Base-by-base conservation (phyloP, 2,329 filamentous ascomycete genomes). In the Stromatinia cepivora region DNA sequence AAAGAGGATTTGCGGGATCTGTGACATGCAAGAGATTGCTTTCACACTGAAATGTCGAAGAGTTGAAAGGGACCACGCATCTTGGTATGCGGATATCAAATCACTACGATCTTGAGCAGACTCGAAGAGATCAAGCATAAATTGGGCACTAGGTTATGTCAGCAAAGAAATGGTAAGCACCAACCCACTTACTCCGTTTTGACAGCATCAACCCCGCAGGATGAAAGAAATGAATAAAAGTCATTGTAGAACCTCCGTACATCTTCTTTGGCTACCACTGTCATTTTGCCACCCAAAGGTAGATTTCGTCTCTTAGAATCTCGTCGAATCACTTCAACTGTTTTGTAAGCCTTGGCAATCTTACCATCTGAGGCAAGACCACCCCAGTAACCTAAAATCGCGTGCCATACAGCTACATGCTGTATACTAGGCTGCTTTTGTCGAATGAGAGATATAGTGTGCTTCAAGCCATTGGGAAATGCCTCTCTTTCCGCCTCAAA, bases 381-480 rank as follows among this genome's bases (percentile, higher is more conserved):
- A 59, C 93, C 94, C 95, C 95, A 97, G 79, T 97, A 97, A 2
- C 94, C 84, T 42, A 91, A 79, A 0, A 98, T 84, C 0, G 94
- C 92, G 81, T 99, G 95, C 95, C 95, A 99, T 0, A 98, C 94
- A 15, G 92, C 92, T 64, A 98, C 86, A 75, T 97, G 91, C 70
- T 91, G 86, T 70, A 98, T 90, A 70, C 88, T 87, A 0, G 89
- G 88, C 75, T 94, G 87, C 22, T 84, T 85, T 25, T 85, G 80
- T 31, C 92, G 88, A 70, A 98, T 92, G 9, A 86, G 85, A 7
- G 84, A 81, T 1, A 96, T 84, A 0, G 90, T 88, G 9, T 88
- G 83, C 76, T 90, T 92, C 11, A 99, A 82, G 0, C 95, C 95
- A 2, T 86, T 82, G 0, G 94, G 94, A 70, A 99, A 99, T 0